Evolutionary conservation across 805 yeast species (phyloP).

Genomic region (Cyberlindnera subsufficiens): DNA sequence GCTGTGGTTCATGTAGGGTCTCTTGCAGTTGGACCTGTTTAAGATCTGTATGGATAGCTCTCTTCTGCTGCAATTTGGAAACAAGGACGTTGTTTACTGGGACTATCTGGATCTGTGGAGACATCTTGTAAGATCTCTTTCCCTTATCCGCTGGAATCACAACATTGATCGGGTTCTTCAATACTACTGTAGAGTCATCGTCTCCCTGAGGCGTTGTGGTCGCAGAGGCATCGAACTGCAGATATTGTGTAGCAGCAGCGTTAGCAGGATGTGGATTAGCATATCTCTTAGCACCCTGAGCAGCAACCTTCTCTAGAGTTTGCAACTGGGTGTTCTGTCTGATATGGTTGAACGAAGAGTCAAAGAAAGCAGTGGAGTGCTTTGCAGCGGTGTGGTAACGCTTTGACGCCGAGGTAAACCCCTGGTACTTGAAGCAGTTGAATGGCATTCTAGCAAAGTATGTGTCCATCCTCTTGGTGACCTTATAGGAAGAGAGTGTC

Average conservation of each 20-base stretch:
- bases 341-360: constrained; percentile 34
- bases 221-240: constrained; percentile 4
- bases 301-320: constrained; percentile 12
- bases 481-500: background rate
- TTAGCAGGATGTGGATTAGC: constrained; percentile 32
- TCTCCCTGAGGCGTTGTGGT: background rate
- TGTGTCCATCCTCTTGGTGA: constrained; percentile 7
- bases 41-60: background rate
- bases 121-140: background rate
- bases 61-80: background rate
- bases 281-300: constrained; percentile 15
- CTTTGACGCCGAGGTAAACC: constrained; percentile 28
- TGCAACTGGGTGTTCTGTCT: constrained; percentile 31
- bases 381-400: constrained; percentile 30
- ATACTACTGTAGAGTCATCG: constrained; percentile 10
- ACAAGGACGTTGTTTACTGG: constrained; percentile 1
- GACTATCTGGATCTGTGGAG: background rate
- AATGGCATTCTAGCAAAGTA: constrained; percentile 29
- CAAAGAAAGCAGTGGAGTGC: constrained; percentile 31
- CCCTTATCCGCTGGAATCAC: constrained; percentile 16
- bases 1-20: background rate
- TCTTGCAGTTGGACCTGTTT: background rate
- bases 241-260: constrained; percentile 24
- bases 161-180: constrained; percentile 16
- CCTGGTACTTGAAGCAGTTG: constrained; percentile 35